Base-by-base conservation (phyloP, 1,284 basidiomycete genomes). In the Ustilago cynodontis region DNA sequence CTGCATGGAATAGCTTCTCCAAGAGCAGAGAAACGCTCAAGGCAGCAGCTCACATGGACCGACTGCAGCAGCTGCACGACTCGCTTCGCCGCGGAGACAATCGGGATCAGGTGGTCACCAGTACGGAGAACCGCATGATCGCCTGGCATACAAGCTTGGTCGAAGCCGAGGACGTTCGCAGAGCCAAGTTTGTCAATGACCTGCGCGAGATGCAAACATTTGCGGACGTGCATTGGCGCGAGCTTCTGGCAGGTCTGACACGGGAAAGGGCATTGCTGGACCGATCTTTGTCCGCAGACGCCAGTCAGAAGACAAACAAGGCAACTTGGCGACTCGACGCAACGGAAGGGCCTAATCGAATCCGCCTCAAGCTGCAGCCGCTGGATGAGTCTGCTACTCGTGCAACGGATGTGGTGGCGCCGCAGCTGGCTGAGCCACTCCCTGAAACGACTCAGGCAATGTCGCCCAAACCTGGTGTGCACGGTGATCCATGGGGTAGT, bases 321-420 rank as follows among this genome's bases (percentile, higher is more conserved):
- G 24, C 54, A n/a, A 28, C 65, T 18, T 84, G 80, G 78, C 66
- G 69, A 22, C 70, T 85, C 20, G 84, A 86, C 55, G 70, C 84
- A 0, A 86, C 83, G 18, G 84, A 86, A 57, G 85, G 85, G 0
- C 85, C 84, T 1, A 56, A 69, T 29, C 71, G 84, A 4, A 78
- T 81, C 54, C 73, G 85, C 3, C 73, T 79, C 53, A 85, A 84
- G 57, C 59, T 86, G 47, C 65, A 71, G 20, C 64, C 71, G 43
- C 57, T 82, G 54, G 75, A 77, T 29, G 64, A 65, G n/a, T 54
- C 62, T 24, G 45, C 41, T 1, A 11, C 61, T 1, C 59, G 50
- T 8, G 26, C 54, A 8, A 62, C 55, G 2, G 63, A 74, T 20
- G 56, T 71, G 20, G 59, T 69, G 9, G 68, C 69, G 20, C 69